Base-by-base conservation (phyloP, 2,329 filamentous ascomycete genomes). In the Cladosporium sp. region DNA sequence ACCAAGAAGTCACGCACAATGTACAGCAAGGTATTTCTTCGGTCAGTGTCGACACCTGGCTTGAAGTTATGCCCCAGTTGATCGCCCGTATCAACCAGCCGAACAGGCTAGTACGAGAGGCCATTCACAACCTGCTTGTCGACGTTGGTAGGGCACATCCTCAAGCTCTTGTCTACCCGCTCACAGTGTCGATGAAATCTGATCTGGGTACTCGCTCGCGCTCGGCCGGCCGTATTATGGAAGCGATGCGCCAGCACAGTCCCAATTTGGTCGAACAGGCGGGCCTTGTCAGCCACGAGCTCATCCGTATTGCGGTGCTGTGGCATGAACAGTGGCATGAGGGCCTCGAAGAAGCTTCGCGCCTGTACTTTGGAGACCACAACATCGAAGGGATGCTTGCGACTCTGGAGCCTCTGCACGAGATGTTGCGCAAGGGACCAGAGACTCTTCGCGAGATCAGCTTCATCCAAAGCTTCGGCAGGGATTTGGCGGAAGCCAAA, bases 251-350 rank as follows among this genome's bases (percentile, higher is more conserved):
- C 46, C 91, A 94, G 71, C 96, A 99, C 76, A 98, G 93, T 75
- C 89, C 92, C 23, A 90, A 88, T 72, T 85, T 99, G 40, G 95
- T 99, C 10, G 92, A 97, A 70, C 95, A 99, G 78, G 95, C 95
- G 40, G 94, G 97, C 75, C 85, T 93, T 56, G 93, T 99, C 71
- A 98, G 94, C 76, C 91, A 95, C 74, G 96, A 99, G 77, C 87
- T 99, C 65, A 98, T 99, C 74, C 89, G 95, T 61, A 96, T 99
- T 66, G 95, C 95, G 18, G 94, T 99, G 1, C 80, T 99, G 28
- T 99, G 96, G 96, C 95, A 99, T 75, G 95, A 99, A 75, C 91
- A 96, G 70, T 99, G 95, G 95, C 95, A 99, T 71, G 96, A 99
- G 78, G 96, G 91, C 31, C 84, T 99, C 18, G 95, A 99, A 78